Evolutionary conservation across 441 rosid species (phyloP).

Genomic region (Dalechampia spathulata): DNA sequence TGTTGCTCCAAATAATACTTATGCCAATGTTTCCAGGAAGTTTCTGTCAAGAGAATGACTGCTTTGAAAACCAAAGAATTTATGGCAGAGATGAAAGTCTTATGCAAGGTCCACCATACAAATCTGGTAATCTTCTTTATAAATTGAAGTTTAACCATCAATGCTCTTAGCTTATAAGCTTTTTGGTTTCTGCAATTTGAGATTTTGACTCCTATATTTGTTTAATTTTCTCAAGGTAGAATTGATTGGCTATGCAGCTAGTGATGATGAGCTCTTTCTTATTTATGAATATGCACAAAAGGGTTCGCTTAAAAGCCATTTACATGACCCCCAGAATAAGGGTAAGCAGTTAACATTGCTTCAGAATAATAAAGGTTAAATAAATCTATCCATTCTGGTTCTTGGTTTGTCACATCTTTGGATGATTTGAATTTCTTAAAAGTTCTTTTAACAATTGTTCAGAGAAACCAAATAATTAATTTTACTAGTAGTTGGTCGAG

Average conservation of each 20-base stretch:
- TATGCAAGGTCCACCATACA: conserved; percentile 95
- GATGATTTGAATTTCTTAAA: background rate
- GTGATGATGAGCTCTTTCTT: conserved; percentile 72
- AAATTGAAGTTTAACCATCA: background rate
- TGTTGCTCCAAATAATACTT: background rate
- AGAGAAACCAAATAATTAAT: background rate
- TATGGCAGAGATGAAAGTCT: conserved; percentile 88
- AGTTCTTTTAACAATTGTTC: background rate
- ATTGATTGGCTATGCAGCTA: conserved; percentile 87
- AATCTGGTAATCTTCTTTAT: conserved; percentile 60
- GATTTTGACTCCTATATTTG: conserved; percentile 22
- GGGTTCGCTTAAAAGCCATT: conserved; percentile 76
- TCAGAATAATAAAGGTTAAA: background rate
- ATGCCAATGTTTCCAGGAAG: conserved; percentile 53
- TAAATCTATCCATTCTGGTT: background rate
- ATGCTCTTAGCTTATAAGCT: background rate
- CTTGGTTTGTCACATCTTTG: background rate
- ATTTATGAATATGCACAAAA: conserved; percentile 90
- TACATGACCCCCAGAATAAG: conserved; percentile 87
- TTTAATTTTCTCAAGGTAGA: conserved; percentile 76
- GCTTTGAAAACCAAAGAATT: conserved; percentile 93
- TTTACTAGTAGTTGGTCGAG: background rate
- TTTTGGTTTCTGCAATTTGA: conserved; percentile 9
- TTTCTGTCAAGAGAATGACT: conserved; percentile 90
- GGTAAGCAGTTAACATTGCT: conserved; percentile 35